Percentiles rank a stretch among this genome's conserved stretches.
These are phyloP conservation scores for Myxozyma sirexii DNA, from an alignment of 805 yeast species.

Conservation along the genomic window DNA sequence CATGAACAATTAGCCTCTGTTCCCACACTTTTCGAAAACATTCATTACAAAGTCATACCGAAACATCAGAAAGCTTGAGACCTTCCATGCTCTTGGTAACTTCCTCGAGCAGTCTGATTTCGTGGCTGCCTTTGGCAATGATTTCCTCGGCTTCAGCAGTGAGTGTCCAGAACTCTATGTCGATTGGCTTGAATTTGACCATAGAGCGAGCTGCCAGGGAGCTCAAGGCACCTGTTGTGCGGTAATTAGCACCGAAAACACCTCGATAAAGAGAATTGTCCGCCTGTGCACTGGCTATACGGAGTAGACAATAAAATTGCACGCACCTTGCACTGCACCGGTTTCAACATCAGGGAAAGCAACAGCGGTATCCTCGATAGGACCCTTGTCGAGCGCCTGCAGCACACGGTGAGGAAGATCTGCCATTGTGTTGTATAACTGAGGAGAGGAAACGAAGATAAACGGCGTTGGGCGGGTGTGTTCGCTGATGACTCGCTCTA, in stretches of 20 bases:
- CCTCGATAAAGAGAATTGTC: background rate
- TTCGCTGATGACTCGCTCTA: background rate
- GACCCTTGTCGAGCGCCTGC: slow-evolving; percentile 64
- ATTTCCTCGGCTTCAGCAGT: slow-evolving; percentile 83
- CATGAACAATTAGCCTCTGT: slow-evolving; percentile 28
- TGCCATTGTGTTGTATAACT: slow-evolving; percentile 20
- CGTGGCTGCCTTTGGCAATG: slow-evolving; percentile 83
- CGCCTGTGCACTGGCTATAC: background rate
- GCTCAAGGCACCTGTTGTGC: slow-evolving; percentile 64
- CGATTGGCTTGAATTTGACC: slow-evolving; percentile 72
- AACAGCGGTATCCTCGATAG: slow-evolving; percentile 68
- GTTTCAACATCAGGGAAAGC: slow-evolving; percentile 69
- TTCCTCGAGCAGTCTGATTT: slow-evolving; percentile 73
- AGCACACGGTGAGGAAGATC: slow-evolving; percentile 48
- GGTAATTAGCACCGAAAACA: background rate
- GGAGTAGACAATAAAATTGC: background rate
- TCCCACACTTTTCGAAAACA: background rate
- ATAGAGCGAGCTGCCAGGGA: slow-evolving; percentile 83
- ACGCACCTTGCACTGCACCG: slow-evolving; percentile 57
- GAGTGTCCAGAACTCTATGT: slow-evolving; percentile 72
- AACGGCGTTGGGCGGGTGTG: too few relatives aligned
- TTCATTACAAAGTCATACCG: slow-evolving; percentile 14
- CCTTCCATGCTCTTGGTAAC: slow-evolving; percentile 77
- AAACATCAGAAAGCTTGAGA: slow-evolving; percentile 69
- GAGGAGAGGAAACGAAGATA: too few relatives aligned